These are phyloP conservation scores for Pichia heedii DNA, from an alignment of 805 yeast genomes.

Conservation along the genomic window DNA sequence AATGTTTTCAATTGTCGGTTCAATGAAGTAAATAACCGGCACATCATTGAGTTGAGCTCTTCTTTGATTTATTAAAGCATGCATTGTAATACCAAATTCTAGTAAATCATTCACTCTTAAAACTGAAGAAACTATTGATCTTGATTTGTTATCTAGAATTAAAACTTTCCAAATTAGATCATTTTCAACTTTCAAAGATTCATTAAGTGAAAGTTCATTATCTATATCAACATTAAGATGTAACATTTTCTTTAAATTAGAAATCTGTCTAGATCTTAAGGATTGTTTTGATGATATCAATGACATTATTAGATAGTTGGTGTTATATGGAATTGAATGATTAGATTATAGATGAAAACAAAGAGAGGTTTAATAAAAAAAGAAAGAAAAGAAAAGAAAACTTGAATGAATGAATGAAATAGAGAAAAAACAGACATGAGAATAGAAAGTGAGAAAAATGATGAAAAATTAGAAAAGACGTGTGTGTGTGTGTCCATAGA, in stretches of 20 bases:
- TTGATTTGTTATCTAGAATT: conserved; percentile 70
- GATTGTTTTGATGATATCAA: conserved; percentile 12
- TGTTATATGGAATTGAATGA: too few relatives aligned
- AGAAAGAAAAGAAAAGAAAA: too few relatives aligned
- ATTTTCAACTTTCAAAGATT: conserved; percentile 48
- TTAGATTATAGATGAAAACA: too few relatives aligned
- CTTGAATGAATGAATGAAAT: too few relatives aligned
- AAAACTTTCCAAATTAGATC: conserved; percentile 88
- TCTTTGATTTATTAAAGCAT: conserved; percentile 58
- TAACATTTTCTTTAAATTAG: conserved; percentile 69
- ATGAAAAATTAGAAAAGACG: too few relatives aligned
- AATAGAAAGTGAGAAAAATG: too few relatives aligned
- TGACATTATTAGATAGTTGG: conserved; percentile 17
- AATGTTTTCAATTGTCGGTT: conserved; percentile 76
- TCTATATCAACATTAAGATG: conserved; percentile 62
- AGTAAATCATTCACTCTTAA: conserved; percentile 84
- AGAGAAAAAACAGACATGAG: too few relatives aligned
- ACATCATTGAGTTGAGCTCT: conserved; percentile 89
- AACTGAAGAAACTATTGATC: conserved; percentile 84
- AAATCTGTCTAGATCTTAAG: conserved; percentile 24
- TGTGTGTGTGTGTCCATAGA: too few relatives aligned
- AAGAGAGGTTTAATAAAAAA: too few relatives aligned
- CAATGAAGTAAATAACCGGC: conserved; percentile 86
- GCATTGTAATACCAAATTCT: conserved; percentile 87
- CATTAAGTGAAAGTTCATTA: conserved; percentile 11